These are phyloP conservation scores for Lactarius sanguifluus DNA, from an alignment of 768 basidiomycete species.

Conservation along the genomic window DNA sequence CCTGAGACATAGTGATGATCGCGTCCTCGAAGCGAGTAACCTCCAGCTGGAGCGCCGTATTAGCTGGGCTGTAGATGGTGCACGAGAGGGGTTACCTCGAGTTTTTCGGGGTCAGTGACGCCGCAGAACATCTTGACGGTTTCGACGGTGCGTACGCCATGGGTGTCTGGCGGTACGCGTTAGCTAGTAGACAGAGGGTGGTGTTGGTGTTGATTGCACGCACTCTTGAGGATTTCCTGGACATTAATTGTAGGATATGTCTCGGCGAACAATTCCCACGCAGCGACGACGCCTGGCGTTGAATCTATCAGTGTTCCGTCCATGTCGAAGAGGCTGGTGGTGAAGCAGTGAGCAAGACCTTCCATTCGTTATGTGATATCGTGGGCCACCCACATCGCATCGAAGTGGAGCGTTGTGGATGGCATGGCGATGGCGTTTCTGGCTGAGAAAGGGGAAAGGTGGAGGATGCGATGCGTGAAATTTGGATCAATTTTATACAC, in stretches of 20 bases:
- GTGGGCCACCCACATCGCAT: slow-evolving; percentile 41
- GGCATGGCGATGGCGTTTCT: slow-evolving; percentile 32
- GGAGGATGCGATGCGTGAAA: background rate
- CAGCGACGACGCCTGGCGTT: slow-evolving; percentile 76
- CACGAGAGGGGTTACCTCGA: slow-evolving; percentile 51
- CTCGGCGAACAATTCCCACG: slow-evolving; percentile 76
- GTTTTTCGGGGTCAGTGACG: slow-evolving; percentile 61
- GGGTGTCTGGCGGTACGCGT: slow-evolving; percentile 48
- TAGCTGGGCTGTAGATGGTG: slow-evolving; percentile 5
- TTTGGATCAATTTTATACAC: background rate
- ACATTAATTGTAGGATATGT: slow-evolving; percentile 68
- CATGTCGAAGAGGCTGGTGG: slow-evolving; percentile 72
- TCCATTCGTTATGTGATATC: background rate
- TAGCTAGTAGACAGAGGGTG: background rate
- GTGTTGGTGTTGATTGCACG: slow-evolving; percentile 32
- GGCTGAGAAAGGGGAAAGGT: background rate
- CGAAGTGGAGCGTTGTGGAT: slow-evolving; percentile 39
- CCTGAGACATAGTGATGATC: slow-evolving; percentile 59
- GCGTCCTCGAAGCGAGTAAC: slow-evolving; percentile 77
- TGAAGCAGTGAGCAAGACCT: background rate
- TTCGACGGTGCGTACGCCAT: slow-evolving; percentile 83
- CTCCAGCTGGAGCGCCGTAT: slow-evolving; percentile 49
- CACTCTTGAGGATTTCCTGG: slow-evolving; percentile 60
- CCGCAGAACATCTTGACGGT: slow-evolving; percentile 73
- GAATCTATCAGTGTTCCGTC: slow-evolving; percentile 83